Percentiles rank a stretch among this genome's conserved stretches.
These are phyloP conservation scores for Chlorella sp. DNA, from an alignment of 139 green algal species.

Conservation along the genomic window DNA sequence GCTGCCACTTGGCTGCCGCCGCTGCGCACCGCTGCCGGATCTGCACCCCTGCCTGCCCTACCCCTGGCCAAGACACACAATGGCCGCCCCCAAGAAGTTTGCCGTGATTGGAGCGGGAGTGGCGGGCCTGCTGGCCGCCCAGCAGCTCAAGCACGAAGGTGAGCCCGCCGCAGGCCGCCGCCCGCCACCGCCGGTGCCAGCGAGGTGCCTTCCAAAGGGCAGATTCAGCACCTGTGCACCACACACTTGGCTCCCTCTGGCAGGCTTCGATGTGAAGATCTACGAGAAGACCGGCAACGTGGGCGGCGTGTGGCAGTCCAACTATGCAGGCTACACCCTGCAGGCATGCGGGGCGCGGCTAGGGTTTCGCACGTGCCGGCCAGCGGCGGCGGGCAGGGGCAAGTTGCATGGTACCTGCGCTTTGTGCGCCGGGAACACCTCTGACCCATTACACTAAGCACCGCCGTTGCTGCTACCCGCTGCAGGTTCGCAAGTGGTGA, in stretches of 20 bases:
- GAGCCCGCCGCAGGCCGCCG: neutral
- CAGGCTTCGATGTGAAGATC: constrained; percentile 3
- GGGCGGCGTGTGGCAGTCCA: constrained; percentile 20
- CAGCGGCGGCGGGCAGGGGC: no score
- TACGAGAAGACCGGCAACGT: constrained; percentile 13
- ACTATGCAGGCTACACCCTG: constrained; percentile 19
- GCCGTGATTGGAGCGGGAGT: constrained; percentile 8
- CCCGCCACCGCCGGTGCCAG: neutral
- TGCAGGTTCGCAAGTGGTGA: constrained; percentile 31
- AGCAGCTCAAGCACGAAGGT: constrained; percentile 23
- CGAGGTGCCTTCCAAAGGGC: no score
- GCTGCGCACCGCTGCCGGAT: neutral
- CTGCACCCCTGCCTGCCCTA: neutral
- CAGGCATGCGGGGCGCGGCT: neutral
- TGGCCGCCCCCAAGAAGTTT: neutral
- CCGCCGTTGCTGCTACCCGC: no score
- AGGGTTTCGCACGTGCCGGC: no score
- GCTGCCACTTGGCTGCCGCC: neutral
- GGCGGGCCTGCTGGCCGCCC: neutral
- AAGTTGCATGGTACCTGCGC: no score
- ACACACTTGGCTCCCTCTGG: neutral
- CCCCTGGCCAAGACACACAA: neutral
- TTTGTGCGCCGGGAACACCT: no score
- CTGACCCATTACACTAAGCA: no score
- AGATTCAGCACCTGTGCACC: no score